Conservation (phyloP, 2,329 filamentous ascomycete species). For the Magnaporthiopsis incrustans region DNA sequence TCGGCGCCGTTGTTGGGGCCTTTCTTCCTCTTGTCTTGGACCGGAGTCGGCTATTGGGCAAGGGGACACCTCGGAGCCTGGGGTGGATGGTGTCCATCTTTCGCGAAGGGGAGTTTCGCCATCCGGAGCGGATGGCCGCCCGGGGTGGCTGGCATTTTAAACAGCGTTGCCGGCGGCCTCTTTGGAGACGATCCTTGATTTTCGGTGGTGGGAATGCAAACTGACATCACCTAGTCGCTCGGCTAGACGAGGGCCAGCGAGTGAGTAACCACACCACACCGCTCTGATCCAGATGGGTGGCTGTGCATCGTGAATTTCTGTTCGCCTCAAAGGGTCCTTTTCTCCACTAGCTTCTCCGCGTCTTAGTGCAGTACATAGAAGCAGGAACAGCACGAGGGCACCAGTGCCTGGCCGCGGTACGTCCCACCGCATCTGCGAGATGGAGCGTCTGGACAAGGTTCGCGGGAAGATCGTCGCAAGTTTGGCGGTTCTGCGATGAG, state of each 20-base stretch:
- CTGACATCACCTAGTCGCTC: slow-evolving; percentile 1
- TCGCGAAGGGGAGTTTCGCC: slow-evolving; percentile 7
- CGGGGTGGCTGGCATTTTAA: slow-evolving; percentile 9
- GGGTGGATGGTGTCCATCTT: slow-evolving; percentile 11
- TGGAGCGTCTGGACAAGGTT: not conserved
- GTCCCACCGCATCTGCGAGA: not conserved
- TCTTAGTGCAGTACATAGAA: not conserved
- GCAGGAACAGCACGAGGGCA: not conserved
- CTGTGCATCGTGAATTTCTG: not conserved
- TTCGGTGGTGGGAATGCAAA: not conserved
- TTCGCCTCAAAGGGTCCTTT: not conserved
- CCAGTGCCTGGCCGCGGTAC: not conserved
- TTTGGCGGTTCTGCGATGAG: not conserved
- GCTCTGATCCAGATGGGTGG: not conserved
- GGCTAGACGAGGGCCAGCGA: not conserved
- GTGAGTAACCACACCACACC: not conserved
- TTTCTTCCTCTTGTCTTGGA: slow-evolving; percentile 1
- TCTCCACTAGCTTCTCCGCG: not conserved
- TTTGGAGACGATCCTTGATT: not conserved
- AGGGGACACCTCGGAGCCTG: slow-evolving; percentile 12
- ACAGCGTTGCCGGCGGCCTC: not conserved
- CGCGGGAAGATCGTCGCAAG: not conserved
- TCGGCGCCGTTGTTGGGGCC: not conserved
- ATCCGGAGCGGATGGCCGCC: slow-evolving; percentile 6
- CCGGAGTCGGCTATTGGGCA: slow-evolving; percentile 4